phyloP scores from a whole-genome alignment of 139 green algal species.

The Chlorella sp. region DNA sequence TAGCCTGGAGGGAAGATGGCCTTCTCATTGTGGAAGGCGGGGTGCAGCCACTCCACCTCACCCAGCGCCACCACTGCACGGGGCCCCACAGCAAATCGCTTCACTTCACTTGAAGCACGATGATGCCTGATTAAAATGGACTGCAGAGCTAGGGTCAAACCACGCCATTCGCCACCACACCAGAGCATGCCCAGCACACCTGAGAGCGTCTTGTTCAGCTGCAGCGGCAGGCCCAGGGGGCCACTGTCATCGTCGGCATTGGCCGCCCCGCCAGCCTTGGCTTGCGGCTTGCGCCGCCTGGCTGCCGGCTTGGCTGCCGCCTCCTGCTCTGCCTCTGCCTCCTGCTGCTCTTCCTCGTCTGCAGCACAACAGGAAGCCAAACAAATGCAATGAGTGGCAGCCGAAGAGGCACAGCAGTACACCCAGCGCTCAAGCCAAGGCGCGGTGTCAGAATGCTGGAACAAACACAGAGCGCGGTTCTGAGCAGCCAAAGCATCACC shows the following conservation, averaged over 20 bases:
- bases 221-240: not conserved
- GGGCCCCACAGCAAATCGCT: too few relatives aligned
- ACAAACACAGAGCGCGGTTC: not conserved
- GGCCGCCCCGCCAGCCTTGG: not conserved
- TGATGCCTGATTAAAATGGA: too few relatives aligned
- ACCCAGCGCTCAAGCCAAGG: too few relatives aligned
- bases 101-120: too few relatives aligned
- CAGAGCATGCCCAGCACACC: not conserved
- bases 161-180: too few relatives aligned
- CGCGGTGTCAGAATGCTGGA: too few relatives aligned
- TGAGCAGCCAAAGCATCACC: not conserved
- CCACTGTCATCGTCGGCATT: not conserved
- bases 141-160: too few relatives aligned
- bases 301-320: not conserved
- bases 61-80: constrained; percentile 71
- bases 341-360: constrained; percentile 30
- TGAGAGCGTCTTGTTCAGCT: not conserved
- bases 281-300: constrained; percentile 6
- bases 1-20: constrained; percentile 81
- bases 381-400: too few relatives aligned
- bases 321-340: too few relatives aligned
- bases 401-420: too few relatives aligned
- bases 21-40: constrained; percentile 73
- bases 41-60: constrained; percentile 71
- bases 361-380: not conserved